A percentile compares a stretch with the other conserved stretches of the same genome.
phyloP scores from a whole-genome alignment of 1,284 basidiomycete species.

The Cutaneotrichosporon cavernicola region DNA sequence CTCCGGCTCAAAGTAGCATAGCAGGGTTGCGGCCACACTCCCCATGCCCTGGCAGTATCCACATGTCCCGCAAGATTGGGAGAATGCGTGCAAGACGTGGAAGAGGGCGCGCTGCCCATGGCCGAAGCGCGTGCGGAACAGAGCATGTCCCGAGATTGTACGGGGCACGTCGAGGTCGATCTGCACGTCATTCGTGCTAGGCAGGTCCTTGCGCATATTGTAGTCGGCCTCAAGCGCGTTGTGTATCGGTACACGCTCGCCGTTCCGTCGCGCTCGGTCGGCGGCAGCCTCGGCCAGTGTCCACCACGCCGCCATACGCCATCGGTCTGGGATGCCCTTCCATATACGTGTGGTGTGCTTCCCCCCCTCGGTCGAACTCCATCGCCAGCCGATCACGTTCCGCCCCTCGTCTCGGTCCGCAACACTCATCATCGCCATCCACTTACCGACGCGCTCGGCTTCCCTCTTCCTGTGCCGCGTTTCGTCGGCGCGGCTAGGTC shows the following conservation, averaged over 20 bases:
- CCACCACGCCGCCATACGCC: conserved; percentile 91
- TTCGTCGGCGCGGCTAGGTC: conserved; percentile 17
- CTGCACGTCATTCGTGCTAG: conserved; percentile 89
- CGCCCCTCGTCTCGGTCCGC: conserved; percentile 67
- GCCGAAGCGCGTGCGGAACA: conserved; percentile 95
- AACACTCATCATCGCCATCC: conserved; percentile 77
- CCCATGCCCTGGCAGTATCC: conserved; percentile 99
- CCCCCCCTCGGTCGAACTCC: conserved; percentile 63
- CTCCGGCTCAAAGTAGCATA: conserved; percentile 89
- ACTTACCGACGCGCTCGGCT: conserved; percentile 71
- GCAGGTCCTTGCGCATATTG: conserved; percentile 64
- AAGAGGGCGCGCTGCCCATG: conserved; percentile 90
- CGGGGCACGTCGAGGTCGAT: conserved; percentile 97
- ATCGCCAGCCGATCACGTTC: conserved; percentile 71
- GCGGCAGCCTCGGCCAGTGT: conserved; percentile 60
- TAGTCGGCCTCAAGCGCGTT: conserved; percentile 58
- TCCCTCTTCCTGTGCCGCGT: conserved; percentile 59
- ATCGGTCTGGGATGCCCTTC: conserved; percentile 95
- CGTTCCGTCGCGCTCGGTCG: background rate
- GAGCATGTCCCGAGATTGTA: conserved; percentile 90
- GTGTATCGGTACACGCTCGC: background rate
- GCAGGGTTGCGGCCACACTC: conserved; percentile 87
- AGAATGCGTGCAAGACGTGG: conserved; percentile 90
- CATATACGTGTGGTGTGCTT: conserved; percentile 61
- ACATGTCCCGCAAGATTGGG: conserved; percentile 76